Evolutionary conservation across 2,329 filamentous ascomycete genomes (phyloP).

Genomic region (Teratosphaeria epicoccoides): DNA sequence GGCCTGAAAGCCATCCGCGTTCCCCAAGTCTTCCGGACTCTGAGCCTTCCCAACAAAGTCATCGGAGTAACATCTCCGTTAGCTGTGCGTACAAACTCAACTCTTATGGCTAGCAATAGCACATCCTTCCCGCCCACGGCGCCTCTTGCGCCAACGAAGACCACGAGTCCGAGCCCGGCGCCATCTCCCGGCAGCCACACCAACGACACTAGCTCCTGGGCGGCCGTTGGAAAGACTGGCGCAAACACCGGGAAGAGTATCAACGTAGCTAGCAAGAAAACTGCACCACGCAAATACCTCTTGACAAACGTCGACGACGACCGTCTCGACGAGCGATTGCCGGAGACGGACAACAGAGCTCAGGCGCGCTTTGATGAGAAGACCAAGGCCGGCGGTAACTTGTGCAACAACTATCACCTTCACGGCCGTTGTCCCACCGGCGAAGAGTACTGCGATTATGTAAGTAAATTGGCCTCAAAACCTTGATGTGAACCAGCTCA

Average conservation of each 20-base stretch:
- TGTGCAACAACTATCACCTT: conserved; percentile 30
- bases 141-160: conserved; percentile 6
- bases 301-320: conserved; percentile 34
- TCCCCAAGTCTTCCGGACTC: conserved; percentile 32
- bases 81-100: not conserved
- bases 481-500: no score
- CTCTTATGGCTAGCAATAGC: not conserved
- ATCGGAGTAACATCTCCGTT: not conserved
- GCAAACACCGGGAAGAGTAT: conserved; percentile 25
- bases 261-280: conserved; percentile 27
- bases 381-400: conserved; percentile 22
- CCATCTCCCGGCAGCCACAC: conserved; percentile 10
- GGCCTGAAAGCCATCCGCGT: conserved; percentile 32
- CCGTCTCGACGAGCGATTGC: conserved; percentile 32
- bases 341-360: conserved; percentile 19
- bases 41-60: conserved; percentile 28
- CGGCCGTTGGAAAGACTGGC: conserved; percentile 32
- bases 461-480: no score
- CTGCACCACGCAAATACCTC: conserved; percentile 25
- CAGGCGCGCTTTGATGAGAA: conserved; percentile 20
- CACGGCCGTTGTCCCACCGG: conserved; percentile 30
- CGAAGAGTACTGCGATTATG: conserved; percentile 30
- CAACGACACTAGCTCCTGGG: conserved; percentile 25
- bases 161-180: conserved; percentile 11
- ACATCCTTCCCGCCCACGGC: conserved; percentile 2